These are phyloP conservation scores for Sphagnurus paluster DNA, from an alignment of 1,284 basidiomycete genomes.

Conservation along the genomic window DNA sequence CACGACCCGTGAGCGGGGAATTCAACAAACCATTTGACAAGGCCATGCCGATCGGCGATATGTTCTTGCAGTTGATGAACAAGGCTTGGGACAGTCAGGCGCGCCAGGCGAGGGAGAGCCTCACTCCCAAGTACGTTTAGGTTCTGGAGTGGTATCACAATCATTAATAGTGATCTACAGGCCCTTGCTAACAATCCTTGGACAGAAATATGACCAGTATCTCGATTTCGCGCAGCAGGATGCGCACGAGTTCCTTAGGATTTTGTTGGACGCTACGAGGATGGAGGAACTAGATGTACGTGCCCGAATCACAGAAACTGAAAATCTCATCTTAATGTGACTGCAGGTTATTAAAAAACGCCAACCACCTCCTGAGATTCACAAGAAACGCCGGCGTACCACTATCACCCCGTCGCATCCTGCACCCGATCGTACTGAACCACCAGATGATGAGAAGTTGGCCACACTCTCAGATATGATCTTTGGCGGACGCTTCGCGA, in stretches of 20 bases:
- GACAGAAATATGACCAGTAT: constrained; percentile 91
- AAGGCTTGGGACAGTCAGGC: constrained; percentile 64
- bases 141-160: neutral
- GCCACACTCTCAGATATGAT: constrained; percentile 84
- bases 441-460: constrained; percentile 48
- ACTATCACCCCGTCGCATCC: constrained; percentile 24
- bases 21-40: constrained; percentile 53
- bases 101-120: constrained; percentile 43
- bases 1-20: constrained; percentile 51
- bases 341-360: constrained; percentile 76
- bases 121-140: constrained; percentile 62
- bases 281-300: constrained; percentile 93
- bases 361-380: constrained; percentile 49
- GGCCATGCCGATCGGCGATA: constrained; percentile 66
- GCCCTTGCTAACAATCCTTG: constrained; percentile 66
- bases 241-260: constrained; percentile 89
- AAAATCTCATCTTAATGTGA: constrained; percentile 14
- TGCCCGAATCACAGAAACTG: neutral
- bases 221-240: constrained; percentile 92
- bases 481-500: constrained; percentile 86
- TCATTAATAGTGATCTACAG: constrained; percentile 31
- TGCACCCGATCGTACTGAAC: constrained; percentile 6
- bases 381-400: constrained; percentile 40
- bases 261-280: constrained; percentile 88
- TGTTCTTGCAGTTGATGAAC: constrained; percentile 55